phyloP scores from a whole-genome alignment of 306 rosid genomes.

The Cucurbita ficifolia region DNA sequence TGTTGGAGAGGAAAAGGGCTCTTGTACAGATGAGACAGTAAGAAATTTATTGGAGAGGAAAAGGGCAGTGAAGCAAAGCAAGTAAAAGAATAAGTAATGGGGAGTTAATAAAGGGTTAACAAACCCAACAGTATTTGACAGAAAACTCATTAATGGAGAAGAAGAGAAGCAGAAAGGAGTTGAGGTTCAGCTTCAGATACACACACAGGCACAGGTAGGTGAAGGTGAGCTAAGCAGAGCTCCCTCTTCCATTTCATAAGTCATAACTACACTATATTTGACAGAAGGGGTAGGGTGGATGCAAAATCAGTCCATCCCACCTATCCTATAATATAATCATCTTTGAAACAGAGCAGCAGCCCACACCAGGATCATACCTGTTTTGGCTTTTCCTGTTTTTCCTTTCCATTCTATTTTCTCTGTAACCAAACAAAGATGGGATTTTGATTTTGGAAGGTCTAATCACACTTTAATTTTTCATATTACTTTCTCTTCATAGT shows the following conservation, averaged over 20 bases:
- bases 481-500: not conserved
- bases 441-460: slow-evolving; percentile 1
- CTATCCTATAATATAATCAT: not conserved
- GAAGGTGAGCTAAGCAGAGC: not conserved
- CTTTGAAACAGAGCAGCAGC: slow-evolving; percentile 2
- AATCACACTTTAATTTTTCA: not conserved
- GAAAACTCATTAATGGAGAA: not conserved
- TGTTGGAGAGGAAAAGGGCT: not conserved
- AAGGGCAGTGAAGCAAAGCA: not conserved
- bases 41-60: not conserved
- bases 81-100: not conserved
- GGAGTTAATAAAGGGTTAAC: not conserved
- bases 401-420: not conserved
- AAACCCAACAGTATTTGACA: slow-evolving; percentile 4
- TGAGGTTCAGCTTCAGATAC: not conserved
- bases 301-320: not conserved
- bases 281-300: not conserved
- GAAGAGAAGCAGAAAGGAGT: not conserved
- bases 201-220: not conserved
- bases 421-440: not conserved
- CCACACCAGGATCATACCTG: not conserved
- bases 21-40: not conserved
- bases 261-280: not conserved
- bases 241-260: not conserved
- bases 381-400: not conserved